Evolutionary conservation across 306 rosid species (phyloP).

Genomic region (Senna tora): DNA sequence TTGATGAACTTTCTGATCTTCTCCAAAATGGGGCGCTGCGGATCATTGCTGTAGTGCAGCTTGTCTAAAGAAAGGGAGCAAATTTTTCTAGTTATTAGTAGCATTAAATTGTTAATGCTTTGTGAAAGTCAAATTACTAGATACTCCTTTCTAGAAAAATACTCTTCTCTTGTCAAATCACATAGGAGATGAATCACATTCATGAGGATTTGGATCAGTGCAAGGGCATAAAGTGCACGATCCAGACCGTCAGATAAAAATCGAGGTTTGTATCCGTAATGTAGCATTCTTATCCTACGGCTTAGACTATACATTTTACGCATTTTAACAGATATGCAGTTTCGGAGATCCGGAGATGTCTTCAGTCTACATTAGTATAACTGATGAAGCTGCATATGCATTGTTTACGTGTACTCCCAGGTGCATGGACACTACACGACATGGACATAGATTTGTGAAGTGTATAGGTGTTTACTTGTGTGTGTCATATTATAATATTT

Average conservation of each 20-base stretch:
- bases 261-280: too few species aligned
- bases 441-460: background rate
- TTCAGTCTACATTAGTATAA: background rate
- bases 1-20: constrained; percentile 86
- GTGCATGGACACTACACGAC: background rate
- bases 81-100: constrained; percentile 4
- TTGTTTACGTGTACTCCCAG: background rate
- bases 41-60: constrained; percentile 91
- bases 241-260: too few species aligned
- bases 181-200: constrained; percentile 26
- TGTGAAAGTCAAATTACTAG: constrained; percentile 25
- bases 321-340: too few species aligned
- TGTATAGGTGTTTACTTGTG: background rate
- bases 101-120: constrained; percentile 25
- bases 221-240: too few species aligned
- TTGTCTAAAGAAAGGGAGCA: constrained; percentile 54
- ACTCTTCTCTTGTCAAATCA: constrained; percentile 32
- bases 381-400: background rate
- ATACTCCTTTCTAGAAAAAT: constrained; percentile 9
- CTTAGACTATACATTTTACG: too few species aligned
- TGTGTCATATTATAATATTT: background rate
- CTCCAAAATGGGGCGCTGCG: constrained; percentile 90
- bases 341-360: too few species aligned
- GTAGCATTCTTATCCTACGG: too few species aligned
- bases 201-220: too few species aligned